phyloP scores from a whole-genome alignment of 208 protist species.

The Naegleria lovaniensis region DNA sequence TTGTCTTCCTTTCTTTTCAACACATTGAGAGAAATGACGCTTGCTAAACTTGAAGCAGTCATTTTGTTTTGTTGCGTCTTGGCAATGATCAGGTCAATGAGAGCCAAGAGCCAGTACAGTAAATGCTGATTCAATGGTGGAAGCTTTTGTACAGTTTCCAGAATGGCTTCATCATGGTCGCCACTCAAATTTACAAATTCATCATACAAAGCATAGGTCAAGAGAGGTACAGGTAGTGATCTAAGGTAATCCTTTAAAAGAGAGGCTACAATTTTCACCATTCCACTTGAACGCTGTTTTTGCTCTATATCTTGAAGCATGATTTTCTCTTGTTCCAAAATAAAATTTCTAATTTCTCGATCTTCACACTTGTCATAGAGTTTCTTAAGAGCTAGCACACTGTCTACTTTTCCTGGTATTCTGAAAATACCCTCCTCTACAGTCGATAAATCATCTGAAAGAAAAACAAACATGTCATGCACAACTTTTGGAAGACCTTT shows the following conservation, averaged over 20 bases:
- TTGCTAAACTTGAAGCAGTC: not conserved
- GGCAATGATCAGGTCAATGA: not conserved
- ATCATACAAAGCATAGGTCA: not conserved
- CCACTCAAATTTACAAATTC: not conserved
- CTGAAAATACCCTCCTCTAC: not conserved
- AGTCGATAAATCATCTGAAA: not conserved
- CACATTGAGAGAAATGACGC: not conserved
- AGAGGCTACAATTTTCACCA: not conserved
- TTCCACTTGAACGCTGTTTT: not conserved
- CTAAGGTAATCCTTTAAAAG: not conserved
- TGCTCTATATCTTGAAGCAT: not conserved
- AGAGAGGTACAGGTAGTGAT: not conserved
- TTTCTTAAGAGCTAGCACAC: not conserved
- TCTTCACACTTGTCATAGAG: not conserved
- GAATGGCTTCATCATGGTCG: not conserved
- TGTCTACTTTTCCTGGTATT: not conserved
- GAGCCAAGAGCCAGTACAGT: not conserved
- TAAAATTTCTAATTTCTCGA: not conserved
- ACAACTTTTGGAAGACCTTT: not conserved
- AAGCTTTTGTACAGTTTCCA: not conserved
- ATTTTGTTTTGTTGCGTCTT: not conserved
- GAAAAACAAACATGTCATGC: not conserved
- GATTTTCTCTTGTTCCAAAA: not conserved
- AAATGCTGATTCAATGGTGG: not conserved
- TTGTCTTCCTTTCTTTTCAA: not conserved